Evolutionary conservation across 116 monocot species (phyloP).

Genomic region (Dioscorea cayenensis): DNA sequence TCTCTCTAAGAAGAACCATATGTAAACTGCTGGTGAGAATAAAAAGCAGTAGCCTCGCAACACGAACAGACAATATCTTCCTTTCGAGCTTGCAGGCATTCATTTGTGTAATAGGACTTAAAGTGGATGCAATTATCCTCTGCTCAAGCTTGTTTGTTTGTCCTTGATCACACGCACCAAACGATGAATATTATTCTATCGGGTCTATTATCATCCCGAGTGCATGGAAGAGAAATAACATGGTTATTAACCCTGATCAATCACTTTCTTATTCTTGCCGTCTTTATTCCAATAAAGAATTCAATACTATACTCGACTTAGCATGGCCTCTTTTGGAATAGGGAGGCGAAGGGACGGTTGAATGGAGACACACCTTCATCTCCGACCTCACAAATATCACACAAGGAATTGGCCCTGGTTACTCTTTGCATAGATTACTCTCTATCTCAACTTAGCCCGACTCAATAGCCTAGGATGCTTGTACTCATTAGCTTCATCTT

Average conservation of each 20-base stretch:
- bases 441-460: constrained; percentile 30
- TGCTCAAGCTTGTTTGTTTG: too few relatives aligned
- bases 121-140: constrained; percentile 33
- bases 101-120: constrained; percentile 42
- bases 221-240: constrained; percentile 40
- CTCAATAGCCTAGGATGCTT: constrained; percentile 42
- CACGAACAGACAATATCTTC: constrained; percentile 30
- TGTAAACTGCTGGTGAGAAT: not conserved
- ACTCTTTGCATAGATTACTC: not conserved
- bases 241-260: constrained; percentile 36
- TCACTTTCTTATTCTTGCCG: constrained; percentile 18
- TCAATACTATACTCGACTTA: not conserved
- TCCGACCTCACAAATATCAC: constrained; percentile 16
- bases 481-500: constrained; percentile 28
- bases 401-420: not conserved
- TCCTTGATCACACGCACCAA: constrained; percentile 44
- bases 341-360: not conserved
- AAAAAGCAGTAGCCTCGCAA: constrained; percentile 8
- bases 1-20: not conserved
- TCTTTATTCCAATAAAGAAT: not conserved
- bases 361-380: not conserved
- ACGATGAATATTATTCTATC: constrained; percentile 41
- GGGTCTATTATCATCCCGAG: constrained; percentile 32
- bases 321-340: not conserved
- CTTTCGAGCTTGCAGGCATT: constrained; percentile 41